Conservation (phyloP, 2,329 filamentous ascomycete species). For the Balansia obtecta region DNA sequence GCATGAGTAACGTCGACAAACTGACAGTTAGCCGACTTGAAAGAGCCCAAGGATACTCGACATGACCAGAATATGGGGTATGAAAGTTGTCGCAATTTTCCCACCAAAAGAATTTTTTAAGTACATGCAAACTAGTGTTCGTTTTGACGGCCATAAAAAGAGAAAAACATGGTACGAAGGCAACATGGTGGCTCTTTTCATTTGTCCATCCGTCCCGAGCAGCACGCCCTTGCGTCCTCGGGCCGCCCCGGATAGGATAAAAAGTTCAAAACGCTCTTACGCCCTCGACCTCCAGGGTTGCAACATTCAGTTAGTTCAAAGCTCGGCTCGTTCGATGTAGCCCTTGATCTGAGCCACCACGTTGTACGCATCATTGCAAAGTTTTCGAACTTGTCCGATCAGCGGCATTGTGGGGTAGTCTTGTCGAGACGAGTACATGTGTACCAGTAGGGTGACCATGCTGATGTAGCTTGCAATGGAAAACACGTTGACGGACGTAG, state of each 20-base stretch:
- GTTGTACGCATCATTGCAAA: conserved; percentile 23
- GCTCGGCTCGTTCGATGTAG: conserved; percentile 19
- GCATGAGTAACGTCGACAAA: neutral
- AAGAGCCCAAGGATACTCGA: neutral
- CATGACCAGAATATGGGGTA: neutral
- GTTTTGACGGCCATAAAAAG: no score
- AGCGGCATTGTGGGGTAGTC: conserved; percentile 50
- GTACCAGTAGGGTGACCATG: conserved; percentile 56
- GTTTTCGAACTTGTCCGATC: conserved; percentile 26
- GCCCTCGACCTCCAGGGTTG: no score
- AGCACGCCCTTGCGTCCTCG: neutral
- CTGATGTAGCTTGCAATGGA: conserved; percentile 65
- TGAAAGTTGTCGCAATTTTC: neutral
- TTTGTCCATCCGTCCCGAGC: neutral
- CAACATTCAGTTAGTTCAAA: conserved; percentile 10
- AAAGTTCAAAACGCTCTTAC: no score
- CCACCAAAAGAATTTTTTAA: neutral
- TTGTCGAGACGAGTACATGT: conserved; percentile 50
- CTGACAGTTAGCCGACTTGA: neutral
- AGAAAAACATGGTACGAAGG: neutral
- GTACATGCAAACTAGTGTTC: neutral
- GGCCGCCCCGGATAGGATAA: no score
- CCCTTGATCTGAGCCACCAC: conserved; percentile 17
- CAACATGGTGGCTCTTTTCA: neutral
- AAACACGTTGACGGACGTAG: conserved; percentile 65